phyloP scores from a whole-genome alignment of 2,329 filamentous ascomycete genomes.

The Colletotrichum sp. region DNA sequence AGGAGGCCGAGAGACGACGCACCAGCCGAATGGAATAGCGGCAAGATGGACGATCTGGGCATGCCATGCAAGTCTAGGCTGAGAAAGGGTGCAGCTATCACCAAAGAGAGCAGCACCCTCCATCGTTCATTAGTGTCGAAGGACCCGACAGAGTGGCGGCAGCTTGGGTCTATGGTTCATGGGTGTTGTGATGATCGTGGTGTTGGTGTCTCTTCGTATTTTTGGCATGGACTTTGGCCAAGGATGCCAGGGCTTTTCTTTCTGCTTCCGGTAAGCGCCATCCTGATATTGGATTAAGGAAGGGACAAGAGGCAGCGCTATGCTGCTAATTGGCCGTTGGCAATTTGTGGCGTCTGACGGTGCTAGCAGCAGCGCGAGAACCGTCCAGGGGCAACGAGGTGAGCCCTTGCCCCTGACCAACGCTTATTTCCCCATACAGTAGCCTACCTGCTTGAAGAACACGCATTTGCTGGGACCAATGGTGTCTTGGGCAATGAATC shows the following conservation, averaged over 20 bases:
- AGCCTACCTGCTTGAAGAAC: not conserved
- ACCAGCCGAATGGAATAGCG: not conserved
- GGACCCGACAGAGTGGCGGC: not conserved
- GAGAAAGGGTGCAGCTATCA: not conserved
- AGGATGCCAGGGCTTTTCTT: not conserved
- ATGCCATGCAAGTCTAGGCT: not conserved
- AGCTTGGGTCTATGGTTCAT: not conserved
- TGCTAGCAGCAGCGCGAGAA: conserved; percentile 4
- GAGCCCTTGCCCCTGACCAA: conserved; percentile 10
- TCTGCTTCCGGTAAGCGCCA: not conserved
- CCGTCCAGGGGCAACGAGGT: not conserved
- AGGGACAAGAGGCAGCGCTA: not conserved
- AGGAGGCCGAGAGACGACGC: conserved; percentile 1
- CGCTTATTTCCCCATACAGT: conserved; percentile 1
- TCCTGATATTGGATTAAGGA: not conserved
- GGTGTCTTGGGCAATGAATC: not conserved
- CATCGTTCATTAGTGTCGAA: not conserved
- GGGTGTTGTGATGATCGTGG: not conserved
- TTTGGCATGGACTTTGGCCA: not conserved
- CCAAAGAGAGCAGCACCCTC: not conserved
- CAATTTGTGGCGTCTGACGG: not conserved
- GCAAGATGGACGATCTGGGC: conserved; percentile 9
- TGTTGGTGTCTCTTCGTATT: conserved; percentile 3
- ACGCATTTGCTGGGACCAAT: not conserved
- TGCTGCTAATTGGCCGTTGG: not conserved